phyloP scores from a whole-genome alignment of 1,284 basidiomycete species.

The Paramarasmius palmivorus region DNA sequence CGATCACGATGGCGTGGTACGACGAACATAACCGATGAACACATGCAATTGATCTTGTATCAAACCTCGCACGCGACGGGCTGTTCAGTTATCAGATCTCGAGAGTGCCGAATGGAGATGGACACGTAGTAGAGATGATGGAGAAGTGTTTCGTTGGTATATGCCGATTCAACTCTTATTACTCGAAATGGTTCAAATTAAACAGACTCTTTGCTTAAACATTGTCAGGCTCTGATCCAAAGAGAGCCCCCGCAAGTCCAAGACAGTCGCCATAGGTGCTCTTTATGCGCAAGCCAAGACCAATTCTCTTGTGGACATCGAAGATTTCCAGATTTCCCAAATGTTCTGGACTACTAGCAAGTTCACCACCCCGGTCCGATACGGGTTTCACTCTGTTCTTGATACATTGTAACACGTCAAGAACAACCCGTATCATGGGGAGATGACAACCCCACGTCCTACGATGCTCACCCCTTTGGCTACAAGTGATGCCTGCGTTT shows the following conservation, averaged over 20 bases:
- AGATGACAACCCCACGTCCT: conserved; percentile 31
- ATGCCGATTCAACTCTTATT: no score
- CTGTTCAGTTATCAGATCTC: no score
- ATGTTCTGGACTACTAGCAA: conserved; percentile 37
- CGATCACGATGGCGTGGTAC: no score
- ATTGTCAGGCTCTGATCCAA: conserved; percentile 41
- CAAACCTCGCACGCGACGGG: no score
- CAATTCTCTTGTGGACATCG: conserved; percentile 47
- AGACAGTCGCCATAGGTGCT: conserved; percentile 79
- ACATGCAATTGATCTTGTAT: no score
- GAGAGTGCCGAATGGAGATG: no score
- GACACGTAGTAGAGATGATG: no score
- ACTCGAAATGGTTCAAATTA: no score
- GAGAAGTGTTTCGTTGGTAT: no score
- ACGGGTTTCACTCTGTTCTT: conserved; percentile 55
- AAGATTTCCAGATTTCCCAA: conserved; percentile 46
- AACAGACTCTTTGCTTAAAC: no score
- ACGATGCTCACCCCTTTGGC: conserved; percentile 70
- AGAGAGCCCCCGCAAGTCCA: conserved; percentile 84
- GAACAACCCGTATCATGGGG: conserved; percentile 53
- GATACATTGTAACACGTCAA: conserved; percentile 74
- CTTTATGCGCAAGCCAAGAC: conserved; percentile 66
- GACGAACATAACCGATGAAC: no score
- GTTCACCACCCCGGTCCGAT: conserved; percentile 55
- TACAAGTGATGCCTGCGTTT: conserved; percentile 92